Conservation (phyloP, 73 alveolate genomes). For the Paramecium biaurelia region DNA sequence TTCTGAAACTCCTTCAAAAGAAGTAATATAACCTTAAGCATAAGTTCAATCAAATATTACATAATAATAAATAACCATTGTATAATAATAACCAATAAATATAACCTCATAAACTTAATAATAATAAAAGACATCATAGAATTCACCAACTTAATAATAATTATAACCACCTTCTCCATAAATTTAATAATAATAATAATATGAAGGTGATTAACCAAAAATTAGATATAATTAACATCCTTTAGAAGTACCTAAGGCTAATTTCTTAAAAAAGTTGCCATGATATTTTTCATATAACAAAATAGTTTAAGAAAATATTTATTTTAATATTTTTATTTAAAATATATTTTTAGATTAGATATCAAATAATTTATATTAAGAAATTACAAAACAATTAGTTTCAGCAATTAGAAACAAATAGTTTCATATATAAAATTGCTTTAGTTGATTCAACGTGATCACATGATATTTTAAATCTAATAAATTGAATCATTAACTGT, state of each 20-base stretch:
- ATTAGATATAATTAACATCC: constrained; percentile 36
- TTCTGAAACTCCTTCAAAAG: not conserved
- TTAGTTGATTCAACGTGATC: too few relatives aligned
- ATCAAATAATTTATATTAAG: too few relatives aligned
- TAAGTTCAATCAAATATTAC: not conserved
- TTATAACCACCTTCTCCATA: not conserved
- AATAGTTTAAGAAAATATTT: not conserved
- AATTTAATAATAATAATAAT: not conserved
- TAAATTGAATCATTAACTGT: not conserved
- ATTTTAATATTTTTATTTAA: not conserved
- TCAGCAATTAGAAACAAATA: too few relatives aligned
- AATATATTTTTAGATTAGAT: too few relatives aligned
- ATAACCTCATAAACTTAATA: not conserved
- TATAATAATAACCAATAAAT: not conserved
- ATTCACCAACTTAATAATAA: not conserved
- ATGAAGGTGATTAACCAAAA: not conserved
- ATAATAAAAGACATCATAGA: not conserved
- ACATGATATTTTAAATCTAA: not conserved
- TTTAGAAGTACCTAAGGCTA: constrained; percentile 15
- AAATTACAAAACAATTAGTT: too few relatives aligned
- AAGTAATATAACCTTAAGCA: not conserved
- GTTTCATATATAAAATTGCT: too few relatives aligned
- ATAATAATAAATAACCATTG: not conserved
- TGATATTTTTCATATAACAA: not conserved
- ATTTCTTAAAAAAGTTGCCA: constrained; percentile 16